phyloP scores from a whole-genome alignment of 192 early-diverging fungal species.

The Backusella psychrophila region DNA sequence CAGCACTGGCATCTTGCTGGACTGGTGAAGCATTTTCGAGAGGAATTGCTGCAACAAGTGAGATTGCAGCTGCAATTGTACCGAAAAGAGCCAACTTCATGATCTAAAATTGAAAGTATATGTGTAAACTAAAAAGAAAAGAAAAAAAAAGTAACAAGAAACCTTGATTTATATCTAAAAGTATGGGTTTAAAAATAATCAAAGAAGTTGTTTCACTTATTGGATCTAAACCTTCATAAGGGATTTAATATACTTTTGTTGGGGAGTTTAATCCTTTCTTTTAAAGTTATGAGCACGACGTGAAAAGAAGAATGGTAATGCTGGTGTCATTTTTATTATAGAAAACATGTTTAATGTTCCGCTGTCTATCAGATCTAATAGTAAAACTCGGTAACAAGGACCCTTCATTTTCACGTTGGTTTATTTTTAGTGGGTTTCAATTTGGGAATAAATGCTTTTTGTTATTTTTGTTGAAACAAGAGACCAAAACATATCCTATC shows the following conservation, averaged over 20 bases:
- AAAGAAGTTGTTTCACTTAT: neutral
- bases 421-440: constrained; percentile 1
- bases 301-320: neutral
- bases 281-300: neutral
- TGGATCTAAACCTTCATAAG: neutral
- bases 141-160: neutral
- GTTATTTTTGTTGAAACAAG: neutral
- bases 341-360: neutral
- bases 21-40: neutral
- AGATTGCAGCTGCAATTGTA: neutral
- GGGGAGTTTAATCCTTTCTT: neutral
- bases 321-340: neutral
- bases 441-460: neutral
- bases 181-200: neutral
- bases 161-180: constrained; percentile 3
- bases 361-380: neutral
- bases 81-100: neutral
- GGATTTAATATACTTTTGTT: neutral
- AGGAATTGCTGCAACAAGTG: neutral
- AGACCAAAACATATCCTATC: neutral
- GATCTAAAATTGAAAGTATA: neutral
- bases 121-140: neutral
- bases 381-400: neutral
- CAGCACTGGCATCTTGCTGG: neutral
- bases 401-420: neutral